Evolutionary conservation across 2,329 filamentous ascomycete genomes (phyloP).

Genomic region (Cordyceps tenuipes): DNA sequence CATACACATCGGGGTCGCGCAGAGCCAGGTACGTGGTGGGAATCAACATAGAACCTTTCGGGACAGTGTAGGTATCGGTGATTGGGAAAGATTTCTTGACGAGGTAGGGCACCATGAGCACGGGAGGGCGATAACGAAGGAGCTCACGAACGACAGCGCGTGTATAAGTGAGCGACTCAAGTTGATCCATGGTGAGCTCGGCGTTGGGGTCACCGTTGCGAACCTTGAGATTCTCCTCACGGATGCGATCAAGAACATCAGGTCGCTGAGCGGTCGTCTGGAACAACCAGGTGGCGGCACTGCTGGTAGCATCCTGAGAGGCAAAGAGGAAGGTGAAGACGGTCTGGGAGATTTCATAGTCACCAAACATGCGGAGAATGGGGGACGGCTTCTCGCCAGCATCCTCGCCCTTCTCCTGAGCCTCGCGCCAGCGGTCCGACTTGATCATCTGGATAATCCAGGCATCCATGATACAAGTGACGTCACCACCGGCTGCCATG

Average conservation of each 20-base stretch:
- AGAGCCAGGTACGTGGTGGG: conserved; percentile 85
- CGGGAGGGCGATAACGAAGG: conserved; percentile 87
- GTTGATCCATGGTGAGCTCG: conserved; percentile 69
- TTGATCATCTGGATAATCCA: conserved; percentile 88
- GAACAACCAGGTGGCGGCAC: conserved; percentile 89
- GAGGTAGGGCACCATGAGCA: conserved; percentile 93
- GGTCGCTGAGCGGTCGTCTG: conserved; percentile 89
- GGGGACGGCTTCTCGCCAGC: conserved; percentile 72
- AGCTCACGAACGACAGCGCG: conserved; percentile 86
- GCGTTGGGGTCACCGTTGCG: conserved; percentile 67
- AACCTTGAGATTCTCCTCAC: conserved; percentile 76
- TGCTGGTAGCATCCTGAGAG: conserved; percentile 93
- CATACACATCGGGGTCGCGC: conserved; percentile 87
- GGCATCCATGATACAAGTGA: conserved; percentile 89
- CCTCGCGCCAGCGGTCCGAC: conserved; percentile 72
- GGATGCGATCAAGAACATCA: conserved; percentile 82
- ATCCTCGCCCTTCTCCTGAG: conserved; percentile 61
- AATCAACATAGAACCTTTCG: conserved; percentile 92
- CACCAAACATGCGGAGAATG: conserved; percentile 76
- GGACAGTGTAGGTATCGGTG: conserved; percentile 77
- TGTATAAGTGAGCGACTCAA: conserved; percentile 85
- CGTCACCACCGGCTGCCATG: conserved; percentile 79
- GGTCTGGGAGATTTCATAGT: conserved; percentile 88
- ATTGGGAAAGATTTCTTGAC: conserved; percentile 95
- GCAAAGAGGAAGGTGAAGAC: conserved; percentile 96